Evolutionary conservation across 257 asterid genomes (phyloP).

Genomic region (Capsicum rhomboideum): DNA sequence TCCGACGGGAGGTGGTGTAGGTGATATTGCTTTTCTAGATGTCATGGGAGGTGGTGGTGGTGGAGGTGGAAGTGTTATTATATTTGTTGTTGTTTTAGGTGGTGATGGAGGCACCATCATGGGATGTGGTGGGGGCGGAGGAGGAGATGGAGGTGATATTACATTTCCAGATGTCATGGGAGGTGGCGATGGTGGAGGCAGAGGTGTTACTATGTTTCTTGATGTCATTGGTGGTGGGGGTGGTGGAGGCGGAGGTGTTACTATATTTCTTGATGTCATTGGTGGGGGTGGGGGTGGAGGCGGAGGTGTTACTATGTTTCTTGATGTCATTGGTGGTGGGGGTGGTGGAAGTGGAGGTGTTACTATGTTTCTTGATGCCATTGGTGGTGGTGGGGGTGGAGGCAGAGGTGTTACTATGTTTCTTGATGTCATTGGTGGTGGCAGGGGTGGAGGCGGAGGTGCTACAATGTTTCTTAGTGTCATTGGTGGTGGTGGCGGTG

Average conservation of each 20-base stretch:
- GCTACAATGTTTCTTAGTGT: too few relatives aligned
- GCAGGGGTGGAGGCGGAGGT: too few relatives aligned
- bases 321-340: neutral
- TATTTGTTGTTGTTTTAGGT: neutral
- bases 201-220: slow-evolving; percentile 7
- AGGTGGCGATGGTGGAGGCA: slow-evolving; percentile 12
- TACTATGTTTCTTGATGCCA: too few relatives aligned
- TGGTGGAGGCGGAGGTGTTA: neutral
- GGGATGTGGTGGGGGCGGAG: neutral
- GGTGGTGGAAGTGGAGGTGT: neutral
- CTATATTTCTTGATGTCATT: too few relatives aligned
- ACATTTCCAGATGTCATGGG: neutral
- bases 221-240: too few relatives aligned
- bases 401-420: too few relatives aligned
- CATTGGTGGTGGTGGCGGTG: too few relatives aligned
- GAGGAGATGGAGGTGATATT: slow-evolving; percentile 17
- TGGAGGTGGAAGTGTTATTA: slow-evolving; percentile 9
- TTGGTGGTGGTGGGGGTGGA: too few relatives aligned
- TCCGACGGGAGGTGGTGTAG: slow-evolving; percentile 11
- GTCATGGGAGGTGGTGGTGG: slow-evolving; percentile 13
- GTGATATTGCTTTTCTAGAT: neutral
- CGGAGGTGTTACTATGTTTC: neutral
- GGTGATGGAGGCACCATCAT: too few relatives aligned
- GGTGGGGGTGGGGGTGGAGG: slow-evolving; percentile 15
- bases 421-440: too few relatives aligned